These are phyloP conservation scores for Rubia tinctorum DNA, from an alignment of 305 asterid species.

Conservation along the genomic window DNA sequence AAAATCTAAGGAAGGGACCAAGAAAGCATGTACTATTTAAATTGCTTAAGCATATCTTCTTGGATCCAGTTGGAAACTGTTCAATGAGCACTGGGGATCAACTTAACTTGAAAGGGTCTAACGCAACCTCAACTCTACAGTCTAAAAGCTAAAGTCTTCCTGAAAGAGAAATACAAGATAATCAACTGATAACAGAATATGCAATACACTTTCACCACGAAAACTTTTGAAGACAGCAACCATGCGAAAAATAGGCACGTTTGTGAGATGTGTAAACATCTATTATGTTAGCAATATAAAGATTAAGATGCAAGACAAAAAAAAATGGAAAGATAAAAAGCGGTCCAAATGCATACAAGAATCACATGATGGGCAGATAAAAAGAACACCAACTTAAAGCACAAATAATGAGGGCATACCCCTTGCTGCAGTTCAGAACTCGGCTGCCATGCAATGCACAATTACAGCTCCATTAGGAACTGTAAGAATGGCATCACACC, in stretches of 20 bases:
- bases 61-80: slow-evolving; percentile 67
- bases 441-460: slow-evolving; percentile 77
- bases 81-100: not conserved
- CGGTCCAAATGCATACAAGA: not conserved
- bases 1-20: not conserved
- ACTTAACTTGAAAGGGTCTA: not conserved
- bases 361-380: not conserved
- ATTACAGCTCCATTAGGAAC: slow-evolving; percentile 71
- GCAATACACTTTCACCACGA: not conserved
- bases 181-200: not conserved
- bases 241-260: not conserved
- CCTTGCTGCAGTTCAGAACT: slow-evolving; percentile 20
- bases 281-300: not conserved
- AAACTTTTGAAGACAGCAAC: not conserved
- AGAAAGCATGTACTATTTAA: slow-evolving; percentile 46
- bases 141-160: not conserved
- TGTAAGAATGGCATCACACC: slow-evolving; percentile 58
- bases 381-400: not conserved
- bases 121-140: not conserved
- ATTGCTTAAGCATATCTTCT: slow-evolving; percentile 91
- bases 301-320: not conserved
- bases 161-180: not conserved
- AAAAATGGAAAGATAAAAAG: not conserved
- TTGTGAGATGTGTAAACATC: not conserved
- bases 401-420: not conserved